phyloP scores from a whole-genome alignment of 73 alveolate genomes.

The Chromera velia region DNA sequence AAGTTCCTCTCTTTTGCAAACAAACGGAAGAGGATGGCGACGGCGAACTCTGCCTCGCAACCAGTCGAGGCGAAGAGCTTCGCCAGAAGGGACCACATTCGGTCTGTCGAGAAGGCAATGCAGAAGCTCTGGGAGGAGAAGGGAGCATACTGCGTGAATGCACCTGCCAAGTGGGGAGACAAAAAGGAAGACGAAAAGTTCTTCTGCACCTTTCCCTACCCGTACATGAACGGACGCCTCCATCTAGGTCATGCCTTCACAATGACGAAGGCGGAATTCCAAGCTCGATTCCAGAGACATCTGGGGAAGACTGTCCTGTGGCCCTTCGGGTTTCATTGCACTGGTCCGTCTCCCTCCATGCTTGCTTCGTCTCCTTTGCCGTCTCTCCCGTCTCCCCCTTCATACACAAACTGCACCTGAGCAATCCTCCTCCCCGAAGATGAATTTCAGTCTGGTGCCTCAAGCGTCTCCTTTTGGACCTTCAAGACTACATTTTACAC shows the following conservation, averaged over 20 bases:
- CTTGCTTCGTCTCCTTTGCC: too few species aligned
- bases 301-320: conserved; percentile 82
- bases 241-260: conserved; percentile 95
- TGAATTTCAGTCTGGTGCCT: too few species aligned
- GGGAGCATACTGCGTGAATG: conserved; percentile 16
- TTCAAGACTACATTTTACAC: too few species aligned
- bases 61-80: too few species aligned
- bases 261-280: conserved; percentile 87
- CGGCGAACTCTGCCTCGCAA: too few species aligned
- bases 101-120: conserved; percentile 14
- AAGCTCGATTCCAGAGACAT: conserved; percentile 81
- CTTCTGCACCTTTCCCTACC: conserved; percentile 94
- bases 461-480: too few species aligned
- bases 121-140: conserved; percentile 41
- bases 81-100: conserved; percentile 26
- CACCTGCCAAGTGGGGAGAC: background rate
- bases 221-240: conserved; percentile 94
- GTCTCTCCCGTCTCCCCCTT: too few species aligned
- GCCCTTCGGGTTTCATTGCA: conserved; percentile 98
- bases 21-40: too few species aligned
- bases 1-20: too few species aligned
- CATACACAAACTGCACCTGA: too few species aligned
- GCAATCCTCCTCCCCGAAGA: too few species aligned
- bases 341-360: conserved; percentile 82
- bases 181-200: conserved; percentile 50